These are phyloP conservation scores for Paraurostyla sp. DNA, from an alignment of 73 alveolate genomes.

Conservation along the genomic window DNA sequence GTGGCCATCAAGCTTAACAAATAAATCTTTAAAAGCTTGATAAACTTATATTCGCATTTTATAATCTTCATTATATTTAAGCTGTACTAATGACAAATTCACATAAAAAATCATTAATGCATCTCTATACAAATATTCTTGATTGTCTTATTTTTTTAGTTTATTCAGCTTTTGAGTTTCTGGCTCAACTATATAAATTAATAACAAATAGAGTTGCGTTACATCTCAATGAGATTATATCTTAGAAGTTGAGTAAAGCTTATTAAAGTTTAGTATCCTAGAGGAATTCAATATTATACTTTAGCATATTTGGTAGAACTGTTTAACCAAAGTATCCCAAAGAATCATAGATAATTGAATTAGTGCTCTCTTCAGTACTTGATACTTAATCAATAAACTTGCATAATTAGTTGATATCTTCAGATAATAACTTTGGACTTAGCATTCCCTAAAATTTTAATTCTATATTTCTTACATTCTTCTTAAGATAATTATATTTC, in stretches of 20 bases:
- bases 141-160: background rate
- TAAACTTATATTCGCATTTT: background rate
- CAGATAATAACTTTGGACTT: background rate
- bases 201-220: background rate
- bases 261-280: background rate
- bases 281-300: background rate
- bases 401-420: background rate
- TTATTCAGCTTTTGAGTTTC: background rate
- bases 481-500: conserved; percentile 14
- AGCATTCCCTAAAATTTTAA: conserved; percentile 1
- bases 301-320: background rate
- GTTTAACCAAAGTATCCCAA: background rate
- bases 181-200: background rate
- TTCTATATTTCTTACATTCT: background rate
- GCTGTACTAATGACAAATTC: background rate
- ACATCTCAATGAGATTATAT: conserved; percentile 23
- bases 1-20: background rate
- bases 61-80: background rate
- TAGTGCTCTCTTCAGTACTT: background rate
- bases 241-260: conserved; percentile 1
- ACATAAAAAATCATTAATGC: background rate
- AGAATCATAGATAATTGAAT: background rate
- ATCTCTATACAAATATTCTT: background rate
- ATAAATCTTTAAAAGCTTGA: background rate
- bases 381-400: conserved; percentile 1